Conservation (phyloP, 2,329 filamentous ascomycete species). For the Aspergillus phoenicis region DNA sequence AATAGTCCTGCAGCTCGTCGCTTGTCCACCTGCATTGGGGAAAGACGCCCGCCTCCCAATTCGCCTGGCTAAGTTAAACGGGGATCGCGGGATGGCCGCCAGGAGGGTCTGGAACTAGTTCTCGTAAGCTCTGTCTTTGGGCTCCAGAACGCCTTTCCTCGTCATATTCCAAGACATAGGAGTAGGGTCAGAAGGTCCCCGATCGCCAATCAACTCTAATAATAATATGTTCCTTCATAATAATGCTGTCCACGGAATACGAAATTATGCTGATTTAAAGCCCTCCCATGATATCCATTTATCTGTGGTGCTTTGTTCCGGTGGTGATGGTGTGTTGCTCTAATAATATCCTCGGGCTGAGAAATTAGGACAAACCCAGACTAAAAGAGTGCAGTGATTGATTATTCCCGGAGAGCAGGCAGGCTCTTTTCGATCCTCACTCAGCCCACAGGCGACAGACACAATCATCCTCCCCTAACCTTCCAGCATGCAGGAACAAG, state of each 20-base stretch:
- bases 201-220: neutral
- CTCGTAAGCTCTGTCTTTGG: neutral
- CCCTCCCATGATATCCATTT: neutral
- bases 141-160: constrained; percentile 4
- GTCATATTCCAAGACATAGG: neutral
- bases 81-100: constrained; percentile 10
- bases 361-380: constrained; percentile 4
- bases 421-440: neutral
- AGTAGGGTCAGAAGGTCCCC: neutral
- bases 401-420: neutral
- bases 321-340: neutral
- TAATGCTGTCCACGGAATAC: neutral
- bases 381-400: constrained; percentile 5
- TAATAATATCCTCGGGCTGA: constrained; percentile 3
- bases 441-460: neutral
- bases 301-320: too few species aligned
- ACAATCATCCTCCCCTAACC: constrained; percentile 1
- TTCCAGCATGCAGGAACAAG: constrained; percentile 2
- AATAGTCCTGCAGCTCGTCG: constrained; percentile 17
- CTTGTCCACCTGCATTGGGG: constrained; percentile 13
- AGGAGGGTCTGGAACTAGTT: constrained; percentile 8
- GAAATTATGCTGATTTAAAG: neutral
- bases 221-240: neutral
- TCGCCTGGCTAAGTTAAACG: constrained; percentile 11
- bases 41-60: constrained; percentile 17